Base-by-base conservation (phyloP, 2,329 filamentous ascomycete species). In the Botrytis sinoallii region DNA sequence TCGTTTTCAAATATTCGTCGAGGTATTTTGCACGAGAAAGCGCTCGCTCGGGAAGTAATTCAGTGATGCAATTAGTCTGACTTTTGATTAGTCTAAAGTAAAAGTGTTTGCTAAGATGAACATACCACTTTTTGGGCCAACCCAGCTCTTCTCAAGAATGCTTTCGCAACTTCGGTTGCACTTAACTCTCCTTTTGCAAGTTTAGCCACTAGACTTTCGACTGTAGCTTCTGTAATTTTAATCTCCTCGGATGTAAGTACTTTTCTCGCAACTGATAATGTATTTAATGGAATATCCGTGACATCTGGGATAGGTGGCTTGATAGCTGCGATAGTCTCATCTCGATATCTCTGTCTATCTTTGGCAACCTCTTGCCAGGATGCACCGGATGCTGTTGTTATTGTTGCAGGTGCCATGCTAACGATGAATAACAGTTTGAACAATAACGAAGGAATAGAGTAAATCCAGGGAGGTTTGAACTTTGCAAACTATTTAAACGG, bases 131-230 rank as follows among this genome's bases (percentile, higher is more conserved):
- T 84, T 75, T 87, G 86, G 1, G 88, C 87, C 32, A 90, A 79
- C 7, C 80, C 86, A 40, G 88, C 88, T 59, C 88, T 82, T 63
- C 86, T 82, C 61, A 89, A 80, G 78, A 89, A 90, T 1, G 88
- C 88, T 46, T 82, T 84, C 4, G 83, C 84, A 14, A 89, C 85
- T 25, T 82, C 79, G 1, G 81, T 81, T 46, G 84, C 82, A 18
- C 82, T 84, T 32, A 86, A 77, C 70, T 84, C 80, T 12, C 84
- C 84, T 10, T 80, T 82, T 9, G 85, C 83, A 52, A 90, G 81
- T 29, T 79, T 76, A 1, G 85, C 77, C 2, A 88, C 82, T 1
- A 89, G 82, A 71, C 84, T 83, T n/a, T 86, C 82, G 8, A 84
- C 79, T 57, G 81, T 77, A 14, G 77, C 82, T 74, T 86, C 84